Evolutionary conservation across 2,329 filamentous ascomycete genomes (phyloP).

Genomic region (Clathrospora elynae): DNA sequence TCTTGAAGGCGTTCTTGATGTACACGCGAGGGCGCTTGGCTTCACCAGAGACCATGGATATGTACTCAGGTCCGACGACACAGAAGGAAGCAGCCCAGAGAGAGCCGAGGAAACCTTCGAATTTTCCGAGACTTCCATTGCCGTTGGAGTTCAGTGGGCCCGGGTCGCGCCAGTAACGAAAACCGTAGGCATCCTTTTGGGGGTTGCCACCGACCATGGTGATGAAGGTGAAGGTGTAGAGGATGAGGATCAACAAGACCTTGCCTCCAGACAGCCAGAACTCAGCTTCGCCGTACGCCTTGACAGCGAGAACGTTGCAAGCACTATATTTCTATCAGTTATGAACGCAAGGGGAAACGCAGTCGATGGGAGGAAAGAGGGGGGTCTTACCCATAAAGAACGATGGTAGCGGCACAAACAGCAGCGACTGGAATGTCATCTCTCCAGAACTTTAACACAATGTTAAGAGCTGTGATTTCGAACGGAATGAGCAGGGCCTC

Average conservation of each 20-base stretch:
- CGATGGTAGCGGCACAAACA: constrained; percentile 50
- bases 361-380: constrained; percentile 3
- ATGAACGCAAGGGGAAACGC: background rate
- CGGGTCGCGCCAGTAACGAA: constrained; percentile 52
- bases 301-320: constrained; percentile 55
- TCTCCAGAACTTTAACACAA: constrained; percentile 51
- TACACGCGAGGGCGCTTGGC: constrained; percentile 53
- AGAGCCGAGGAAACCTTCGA: constrained; percentile 48
- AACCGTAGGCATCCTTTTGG: constrained; percentile 50
- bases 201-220: constrained; percentile 55
- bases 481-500: constrained; percentile 59
- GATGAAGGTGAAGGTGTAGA: constrained; percentile 55
- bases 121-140: constrained; percentile 33
- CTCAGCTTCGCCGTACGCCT: constrained; percentile 53
- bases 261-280: constrained; percentile 55
- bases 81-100: constrained; percentile 54
- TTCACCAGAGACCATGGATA: constrained; percentile 56
- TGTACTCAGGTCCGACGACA: constrained; percentile 56
- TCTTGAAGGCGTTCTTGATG: constrained; percentile 57
- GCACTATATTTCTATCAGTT: constrained; percentile 44
- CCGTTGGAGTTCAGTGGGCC: constrained; percentile 41
- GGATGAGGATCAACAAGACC: constrained; percentile 53
- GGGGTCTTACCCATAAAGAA: constrained; percentile 49
- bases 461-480: constrained; percentile 56
- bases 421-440: constrained; percentile 52